Evolutionary conservation across 2,329 filamentous ascomycete species (phyloP), one percentile per base, ranked within the genome.

Genomic region (Zasmidium citrigriseum): DNA sequence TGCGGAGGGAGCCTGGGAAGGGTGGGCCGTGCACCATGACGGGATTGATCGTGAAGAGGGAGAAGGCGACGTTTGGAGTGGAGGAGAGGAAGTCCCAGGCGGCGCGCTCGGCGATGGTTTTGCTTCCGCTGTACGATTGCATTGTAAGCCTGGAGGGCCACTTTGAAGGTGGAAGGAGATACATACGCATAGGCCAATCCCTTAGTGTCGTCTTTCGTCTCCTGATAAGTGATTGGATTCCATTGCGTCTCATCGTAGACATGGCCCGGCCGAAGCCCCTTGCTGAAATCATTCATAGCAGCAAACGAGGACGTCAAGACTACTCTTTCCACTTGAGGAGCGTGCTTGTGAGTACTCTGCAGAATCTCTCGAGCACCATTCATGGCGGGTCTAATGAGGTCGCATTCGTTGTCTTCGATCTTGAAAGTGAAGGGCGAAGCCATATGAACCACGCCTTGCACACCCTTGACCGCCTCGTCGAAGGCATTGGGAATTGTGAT

Each of bases 41-140:
- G 0, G 70, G 68, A 46, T 70, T 67, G 10, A 72, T 60, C 1
- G 64, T 68, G 41, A 65, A 44, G 23, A 41, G 34, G 7, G 34
- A 10, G 34, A 41, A 41, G 34, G 5, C 14, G 34, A 41, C 34
- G 14, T 41, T 64, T 29, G 66, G 49, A 3, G 21, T 54, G 16
- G n/a, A 45, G 4, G 51, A 45, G 5, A 65, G 45, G 45, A 66
- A 71, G 2, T 65, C 58, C n/a, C 59, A 61, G 1, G 66, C 62
- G 11, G 67, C 69, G 46, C 67, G 65, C 49, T 69, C 65, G 1
- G 70, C 68, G 23, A 70, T 59, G 41, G 70, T 60, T 45, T 71
- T 41, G 18, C 34, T 41, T 41, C 34, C 34, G 14, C 27, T 29
- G 27, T 14, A 29, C n/a, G n/a, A n/a, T 72, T n/a, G 22, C 22